These are phyloP conservation scores for Trypanosoma vivax DNA, from an alignment of 208 protist genomes.

Conservation along the genomic window DNA sequence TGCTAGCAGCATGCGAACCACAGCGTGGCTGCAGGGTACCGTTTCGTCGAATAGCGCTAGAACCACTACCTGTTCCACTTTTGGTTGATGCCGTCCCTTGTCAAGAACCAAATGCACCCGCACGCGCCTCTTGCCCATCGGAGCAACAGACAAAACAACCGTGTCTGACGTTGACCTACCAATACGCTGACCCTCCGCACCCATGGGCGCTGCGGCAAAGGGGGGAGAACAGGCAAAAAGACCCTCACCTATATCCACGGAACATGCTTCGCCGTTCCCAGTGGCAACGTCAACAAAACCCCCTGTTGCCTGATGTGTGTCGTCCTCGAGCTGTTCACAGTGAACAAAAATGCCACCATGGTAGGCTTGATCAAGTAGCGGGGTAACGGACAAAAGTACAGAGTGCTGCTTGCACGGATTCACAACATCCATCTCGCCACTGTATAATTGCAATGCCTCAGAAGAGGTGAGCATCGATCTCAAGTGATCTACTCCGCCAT, in stretches of 20 bases:
- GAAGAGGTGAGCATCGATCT: conserved; percentile 17
- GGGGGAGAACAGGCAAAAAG: neutral
- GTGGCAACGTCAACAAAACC: neutral
- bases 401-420: conserved; percentile 30
- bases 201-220: neutral
- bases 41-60: conserved; percentile 68
- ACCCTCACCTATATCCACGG: neutral
- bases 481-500: conserved; percentile 7
- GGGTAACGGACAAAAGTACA: conserved; percentile 16
- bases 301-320: neutral
- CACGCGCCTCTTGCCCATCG: conserved; percentile 4
- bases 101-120: conserved; percentile 13
- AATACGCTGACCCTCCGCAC: too few relatives aligned
- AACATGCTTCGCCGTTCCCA: neutral
- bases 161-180: neutral
- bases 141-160: conserved; percentile 6
- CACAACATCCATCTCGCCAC: conserved; percentile 40
- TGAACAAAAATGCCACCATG: conserved; percentile 1
- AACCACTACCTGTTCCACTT: conserved; percentile 59
- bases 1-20: conserved; percentile 46
- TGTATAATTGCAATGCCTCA: conserved; percentile 27
- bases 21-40: conserved; percentile 49
- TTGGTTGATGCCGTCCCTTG: conserved; percentile 9
- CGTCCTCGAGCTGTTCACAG: conserved; percentile 5
- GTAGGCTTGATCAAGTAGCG: conserved; percentile 5